Evolutionary conservation across 768 basidiomycete genomes (phyloP), one percentile per base, ranked within the genome.

Genomic region (Mrakia gelida): DNA sequence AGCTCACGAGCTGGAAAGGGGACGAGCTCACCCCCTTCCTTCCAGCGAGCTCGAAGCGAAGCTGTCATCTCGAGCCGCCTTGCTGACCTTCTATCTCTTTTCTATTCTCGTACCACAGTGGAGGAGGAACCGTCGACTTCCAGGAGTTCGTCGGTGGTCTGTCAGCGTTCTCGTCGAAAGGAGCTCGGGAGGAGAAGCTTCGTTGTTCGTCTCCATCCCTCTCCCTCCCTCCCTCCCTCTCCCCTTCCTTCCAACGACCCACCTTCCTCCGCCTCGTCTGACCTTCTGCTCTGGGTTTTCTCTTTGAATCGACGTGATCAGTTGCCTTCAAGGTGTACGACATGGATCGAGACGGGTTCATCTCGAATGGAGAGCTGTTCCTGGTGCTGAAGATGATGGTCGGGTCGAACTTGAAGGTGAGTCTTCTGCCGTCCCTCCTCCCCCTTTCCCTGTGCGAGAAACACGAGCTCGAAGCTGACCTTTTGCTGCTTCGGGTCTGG

Each of bases 311-410:
- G 6, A 30, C 38, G 18, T 52, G 3, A 18, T 28, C 82, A 99
- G 97, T 99, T 83, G 97, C 97, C 34, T 99, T 99, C 90, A 98
- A 98, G 84, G 97, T 99, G 72, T 99, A 99, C 82, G 97, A 99
- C 83, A 93, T 99, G 83, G 97, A 99, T 84, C 89, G 97, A 73
- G 97, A 99, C 83, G 95, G 94, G 11, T 99, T 85, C 86, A 99
- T 99, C 84, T 97, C 95, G 18, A 99, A 99, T 82, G 97, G 97
- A 76, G 97, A 99, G 85, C 89, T 99, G 43, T 99, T 98, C 87
- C 87, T 99, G 68, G 97, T 99, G 56, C 87, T 99, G 80, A 99
- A 99, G 88, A 98, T 98, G 94, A 99, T 99, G 97, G 97, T 98
- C 71, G 97, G 97, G 49, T 98, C 92, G 85, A 99, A 99, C 85